phyloP scores from a whole-genome alignment of 2,329 filamentous ascomycete species.

The Sporothrix humicola region DNA sequence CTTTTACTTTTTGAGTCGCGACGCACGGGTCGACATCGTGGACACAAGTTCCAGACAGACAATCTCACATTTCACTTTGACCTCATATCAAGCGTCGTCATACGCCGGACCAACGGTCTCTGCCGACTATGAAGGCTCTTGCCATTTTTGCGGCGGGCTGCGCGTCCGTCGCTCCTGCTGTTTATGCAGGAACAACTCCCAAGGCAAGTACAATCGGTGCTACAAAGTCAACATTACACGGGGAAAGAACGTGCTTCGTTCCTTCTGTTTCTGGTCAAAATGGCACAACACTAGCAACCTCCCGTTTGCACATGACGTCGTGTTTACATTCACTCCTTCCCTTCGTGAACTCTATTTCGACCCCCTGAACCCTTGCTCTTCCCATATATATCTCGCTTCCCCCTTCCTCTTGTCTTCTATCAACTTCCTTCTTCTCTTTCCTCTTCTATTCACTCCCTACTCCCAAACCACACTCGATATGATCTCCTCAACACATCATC shows the following conservation, averaged over 20 bases:
- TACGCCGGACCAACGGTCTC: neutral
- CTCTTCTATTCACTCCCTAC: neutral
- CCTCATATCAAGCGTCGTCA: neutral
- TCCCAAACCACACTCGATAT: neutral
- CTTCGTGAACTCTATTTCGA: neutral
- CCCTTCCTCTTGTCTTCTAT: neutral
- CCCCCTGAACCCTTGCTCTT: neutral
- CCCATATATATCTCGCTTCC: neutral
- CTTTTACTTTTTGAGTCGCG: conserved; percentile 2
- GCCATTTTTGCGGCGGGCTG: conserved; percentile 23
- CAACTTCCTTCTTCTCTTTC: neutral
- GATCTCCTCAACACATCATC: neutral
- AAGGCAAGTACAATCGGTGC: conserved; percentile 27
- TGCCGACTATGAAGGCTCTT: conserved; percentile 29
- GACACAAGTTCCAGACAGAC: neutral
- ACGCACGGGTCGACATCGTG: neutral
- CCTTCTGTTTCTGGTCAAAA: conserved; percentile 11
- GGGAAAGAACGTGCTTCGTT: neutral
- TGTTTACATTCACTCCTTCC: conserved; percentile 18
- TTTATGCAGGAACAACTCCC: neutral
- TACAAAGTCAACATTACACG: neutral
- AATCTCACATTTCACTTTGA: neutral
- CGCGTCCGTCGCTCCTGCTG: conserved; percentile 30
- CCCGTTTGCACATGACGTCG: neutral
- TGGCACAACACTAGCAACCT: neutral